Evolutionary conservation across 2,329 filamentous ascomycete species (phyloP).

Genomic region (Colletotrichum costaricense): DNA sequence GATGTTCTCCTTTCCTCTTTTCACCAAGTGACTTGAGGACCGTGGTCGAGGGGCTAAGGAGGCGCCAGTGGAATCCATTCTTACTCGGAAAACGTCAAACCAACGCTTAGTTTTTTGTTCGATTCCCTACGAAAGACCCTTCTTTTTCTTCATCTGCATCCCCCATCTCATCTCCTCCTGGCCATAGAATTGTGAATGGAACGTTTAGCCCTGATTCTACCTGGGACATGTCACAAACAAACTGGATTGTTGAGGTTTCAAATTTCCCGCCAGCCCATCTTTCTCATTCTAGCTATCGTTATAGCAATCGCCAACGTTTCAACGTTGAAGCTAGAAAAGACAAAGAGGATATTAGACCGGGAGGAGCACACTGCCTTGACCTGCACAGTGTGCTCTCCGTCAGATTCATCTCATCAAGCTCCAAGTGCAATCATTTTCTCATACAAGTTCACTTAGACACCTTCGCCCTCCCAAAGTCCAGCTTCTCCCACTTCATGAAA

Average conservation of each 20-base stretch:
- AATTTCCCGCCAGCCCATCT: too few species aligned
- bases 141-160: too few species aligned
- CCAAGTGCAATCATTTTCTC: too few species aligned
- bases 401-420: neutral
- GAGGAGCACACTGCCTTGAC: neutral
- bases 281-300: too few species aligned
- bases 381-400: neutral
- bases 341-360: too few species aligned
- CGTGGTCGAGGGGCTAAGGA: neutral
- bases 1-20: neutral
- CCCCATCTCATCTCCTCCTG: too few species aligned
- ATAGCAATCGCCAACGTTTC: too few species aligned
- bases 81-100: too few species aligned
- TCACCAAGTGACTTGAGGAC: neutral
- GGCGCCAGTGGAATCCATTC: neutral
- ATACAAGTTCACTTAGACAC: neutral
- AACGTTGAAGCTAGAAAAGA: neutral
- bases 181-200: too few species aligned
- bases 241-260: too few species aligned
- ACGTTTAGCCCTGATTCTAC: too few species aligned
- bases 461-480: conserved; percentile 38
- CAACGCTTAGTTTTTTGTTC: neutral
- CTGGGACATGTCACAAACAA: too few species aligned
- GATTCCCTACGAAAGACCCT: neutral
- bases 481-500: conserved; percentile 44